Evolutionary conservation across 139 green algal species (phyloP).

Genomic region (Micractinium sp.): DNA sequence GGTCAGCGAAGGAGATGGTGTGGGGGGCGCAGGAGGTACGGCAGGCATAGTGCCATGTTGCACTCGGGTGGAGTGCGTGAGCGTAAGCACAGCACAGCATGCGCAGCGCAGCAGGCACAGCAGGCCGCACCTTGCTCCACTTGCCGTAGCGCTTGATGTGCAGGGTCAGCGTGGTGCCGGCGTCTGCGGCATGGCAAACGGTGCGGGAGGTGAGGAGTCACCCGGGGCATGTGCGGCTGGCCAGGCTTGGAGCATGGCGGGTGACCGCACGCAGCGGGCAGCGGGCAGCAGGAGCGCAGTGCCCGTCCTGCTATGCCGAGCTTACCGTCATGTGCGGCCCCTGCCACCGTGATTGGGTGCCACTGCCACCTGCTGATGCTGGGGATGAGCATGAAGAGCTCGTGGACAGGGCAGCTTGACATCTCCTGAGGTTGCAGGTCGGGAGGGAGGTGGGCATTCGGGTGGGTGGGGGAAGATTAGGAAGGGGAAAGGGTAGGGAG

Average conservation of each 20-base stretch:
- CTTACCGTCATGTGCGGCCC: background rate
- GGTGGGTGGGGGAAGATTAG: background rate
- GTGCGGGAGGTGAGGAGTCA: background rate
- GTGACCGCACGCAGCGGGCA: too few relatives aligned
- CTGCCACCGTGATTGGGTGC: conserved; percentile 49
- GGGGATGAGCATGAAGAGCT: conserved; percentile 49
- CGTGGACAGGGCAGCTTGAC: conserved; percentile 42
- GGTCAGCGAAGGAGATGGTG: too few relatives aligned
- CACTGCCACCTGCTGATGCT: conserved; percentile 54
- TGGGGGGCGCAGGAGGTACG: too few relatives aligned
- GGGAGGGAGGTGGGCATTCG: background rate
- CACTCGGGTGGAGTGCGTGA: too few relatives aligned
- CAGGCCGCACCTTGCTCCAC: conserved; percentile 24
- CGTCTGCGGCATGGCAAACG: background rate
- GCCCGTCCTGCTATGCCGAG: too few relatives aligned
- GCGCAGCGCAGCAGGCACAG: background rate
- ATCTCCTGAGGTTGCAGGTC: conserved; percentile 12
- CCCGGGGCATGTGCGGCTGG: background rate
- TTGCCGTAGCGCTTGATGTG: conserved; percentile 49
- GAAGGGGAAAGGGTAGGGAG: too few relatives aligned
- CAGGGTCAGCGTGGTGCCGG: background rate
- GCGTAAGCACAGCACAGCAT: too few relatives aligned
- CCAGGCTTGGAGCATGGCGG: too few relatives aligned
- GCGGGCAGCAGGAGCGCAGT: background rate
- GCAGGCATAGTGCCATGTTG: too few relatives aligned